Evolutionary conservation across 2,329 filamentous ascomycete species (phyloP).

Genomic region (Aspergillus awamori): DNA sequence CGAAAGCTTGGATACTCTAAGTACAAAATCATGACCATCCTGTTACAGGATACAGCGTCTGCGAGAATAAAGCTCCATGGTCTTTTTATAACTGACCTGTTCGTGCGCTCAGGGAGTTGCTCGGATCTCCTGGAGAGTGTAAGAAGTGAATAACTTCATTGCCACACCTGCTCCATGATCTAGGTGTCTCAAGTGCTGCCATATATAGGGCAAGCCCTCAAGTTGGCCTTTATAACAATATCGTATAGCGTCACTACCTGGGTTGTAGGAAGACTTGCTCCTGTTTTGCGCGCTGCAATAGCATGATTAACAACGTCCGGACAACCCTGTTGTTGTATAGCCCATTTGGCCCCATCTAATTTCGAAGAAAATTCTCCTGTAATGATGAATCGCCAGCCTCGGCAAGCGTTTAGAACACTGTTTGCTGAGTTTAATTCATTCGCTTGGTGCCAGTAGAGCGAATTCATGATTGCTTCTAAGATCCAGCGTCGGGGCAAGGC

Average conservation of each 20-base stretch:
- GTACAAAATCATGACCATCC: not conserved
- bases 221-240: constrained; percentile 12
- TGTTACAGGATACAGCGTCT: not conserved
- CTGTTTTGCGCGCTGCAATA: constrained; percentile 19
- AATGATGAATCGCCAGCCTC: constrained; percentile 19
- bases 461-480: constrained; percentile 16
- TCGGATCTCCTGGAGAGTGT: not conserved
- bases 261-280: constrained; percentile 15
- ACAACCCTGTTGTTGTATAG: constrained; percentile 19
- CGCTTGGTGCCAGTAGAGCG: constrained; percentile 18
- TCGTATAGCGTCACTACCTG: constrained; percentile 18
- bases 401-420: constrained; percentile 19
- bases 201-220: not conserved
- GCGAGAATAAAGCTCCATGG: not conserved
- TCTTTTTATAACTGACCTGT: not conserved
- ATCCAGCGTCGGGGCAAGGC: constrained; percentile 18
- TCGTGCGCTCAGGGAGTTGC: not conserved
- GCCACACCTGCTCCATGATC: not conserved
- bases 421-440: constrained; percentile 20
- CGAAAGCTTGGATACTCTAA: not conserved
- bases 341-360: constrained; percentile 20
- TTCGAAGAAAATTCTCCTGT: constrained; percentile 17
- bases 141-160: not conserved
- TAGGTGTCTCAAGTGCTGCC: not conserved
- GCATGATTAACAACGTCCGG: constrained; percentile 19